Base-by-base conservation (phyloP, 1,284 basidiomycete species). In the Microbotryum saponariae region DNA sequence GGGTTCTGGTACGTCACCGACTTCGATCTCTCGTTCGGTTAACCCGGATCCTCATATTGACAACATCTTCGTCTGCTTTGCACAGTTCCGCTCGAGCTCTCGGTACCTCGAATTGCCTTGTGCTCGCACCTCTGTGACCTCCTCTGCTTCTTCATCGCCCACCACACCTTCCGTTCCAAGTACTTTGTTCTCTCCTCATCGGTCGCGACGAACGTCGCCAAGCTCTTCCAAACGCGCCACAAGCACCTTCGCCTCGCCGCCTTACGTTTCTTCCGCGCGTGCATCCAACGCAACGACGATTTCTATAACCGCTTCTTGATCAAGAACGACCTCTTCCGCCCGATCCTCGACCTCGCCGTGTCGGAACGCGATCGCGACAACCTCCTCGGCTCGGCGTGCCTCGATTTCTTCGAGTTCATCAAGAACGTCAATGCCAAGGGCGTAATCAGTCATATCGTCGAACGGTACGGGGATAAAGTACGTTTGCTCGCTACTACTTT, bases 361-460 rank as follows among this genome's bases (percentile, higher is more conserved):
- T 82, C 82, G 56, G 94, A 97, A 76, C 87, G 87, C 33, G 80
- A 81, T 52, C 81, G 88, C 62, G 94, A 98, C 76, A 98, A 94
- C 75, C 82, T 99, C 67, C 80, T 98, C 51, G 88, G 86, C 71
- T 93, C 91, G 67, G 89, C 93, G 21, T 97, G 91, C 78, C 86
- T 96, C 72, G 94, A 98, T 74, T 89, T 91, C 66, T 91, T 98
- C 72, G 94, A 98, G 71, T 81, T 84, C 67, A 88, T 97, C 75
- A 84, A 88, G 62, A 83, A 83, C 78, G 91, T 92, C 21, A 62
- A 60, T 51, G 54, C 59, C 60, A 56, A 92, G 88, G 76, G 83
- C 2, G 76, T 92, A 64, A 88, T 97, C 73, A 80, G 83, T 66
- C 84, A 90, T 73, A 85, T 92, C 70, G 89, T 96, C 85, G 85